Evolutionary conservation across 768 basidiomycete genomes (phyloP).

Genomic region (Collybiopsis confluens): DNA sequence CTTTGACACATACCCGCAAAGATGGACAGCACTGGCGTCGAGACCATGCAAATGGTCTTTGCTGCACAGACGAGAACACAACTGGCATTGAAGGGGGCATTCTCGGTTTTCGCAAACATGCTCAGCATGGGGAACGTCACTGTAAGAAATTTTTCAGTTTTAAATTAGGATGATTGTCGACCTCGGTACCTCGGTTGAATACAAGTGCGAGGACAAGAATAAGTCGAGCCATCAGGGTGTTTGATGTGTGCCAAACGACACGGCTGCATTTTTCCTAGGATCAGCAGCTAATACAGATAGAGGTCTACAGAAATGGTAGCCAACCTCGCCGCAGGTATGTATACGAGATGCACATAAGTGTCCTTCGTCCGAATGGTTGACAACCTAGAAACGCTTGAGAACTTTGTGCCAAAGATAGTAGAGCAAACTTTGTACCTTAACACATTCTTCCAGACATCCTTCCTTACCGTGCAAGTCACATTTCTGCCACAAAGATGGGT

Average conservation of each 20-base stretch:
- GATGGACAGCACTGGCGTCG: slow-evolving; percentile 33
- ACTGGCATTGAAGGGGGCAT: slow-evolving; percentile 50
- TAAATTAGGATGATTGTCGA: too few species aligned
- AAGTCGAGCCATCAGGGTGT: slow-evolving; percentile 24
- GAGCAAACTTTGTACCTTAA: too few species aligned
- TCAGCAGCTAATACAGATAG: too few species aligned
- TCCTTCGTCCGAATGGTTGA: slow-evolving; percentile 41
- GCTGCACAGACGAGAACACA: slow-evolving; percentile 54
- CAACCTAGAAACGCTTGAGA: slow-evolving; percentile 29
- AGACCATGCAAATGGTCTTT: slow-evolving; percentile 52
- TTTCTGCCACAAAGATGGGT: slow-evolving; percentile 50
- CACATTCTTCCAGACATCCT: slow-evolving; percentile 51
- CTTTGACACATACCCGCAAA: slow-evolving; percentile 48
- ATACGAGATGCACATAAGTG: slow-evolving; percentile 50
- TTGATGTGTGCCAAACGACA: slow-evolving; percentile 33
- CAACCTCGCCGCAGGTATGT: slow-evolving; percentile 55
- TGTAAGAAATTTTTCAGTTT: too few species aligned
- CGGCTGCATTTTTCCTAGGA: slow-evolving; percentile 28
- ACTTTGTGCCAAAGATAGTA: not conserved
- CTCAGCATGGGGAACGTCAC: slow-evolving; percentile 37
- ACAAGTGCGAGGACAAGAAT: slow-evolving; percentile 40
- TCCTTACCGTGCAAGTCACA: slow-evolving; percentile 41
- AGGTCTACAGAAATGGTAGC: slow-evolving; percentile 3
- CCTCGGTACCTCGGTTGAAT: slow-evolving; percentile 32
- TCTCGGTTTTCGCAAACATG: slow-evolving; percentile 49